phyloP scores from a whole-genome alignment of 805 yeast species.

The Danielozyma ontarioensis region DNA sequence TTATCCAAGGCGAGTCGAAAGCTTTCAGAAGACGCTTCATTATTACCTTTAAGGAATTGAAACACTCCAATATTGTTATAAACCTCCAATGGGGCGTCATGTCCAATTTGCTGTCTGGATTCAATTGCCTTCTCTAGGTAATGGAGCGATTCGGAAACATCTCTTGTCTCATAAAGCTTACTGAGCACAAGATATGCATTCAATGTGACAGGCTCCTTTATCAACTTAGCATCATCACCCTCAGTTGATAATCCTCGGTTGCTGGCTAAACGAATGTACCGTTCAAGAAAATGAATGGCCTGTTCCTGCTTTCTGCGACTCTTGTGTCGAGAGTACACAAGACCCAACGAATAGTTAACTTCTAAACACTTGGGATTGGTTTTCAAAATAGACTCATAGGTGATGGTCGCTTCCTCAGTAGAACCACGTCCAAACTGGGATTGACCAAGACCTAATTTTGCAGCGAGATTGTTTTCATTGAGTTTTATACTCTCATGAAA shows the following conservation, averaged over 20 bases:
- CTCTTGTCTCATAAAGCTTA: constrained; percentile 61
- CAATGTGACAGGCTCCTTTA: constrained; percentile 52
- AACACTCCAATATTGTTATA: constrained; percentile 84
- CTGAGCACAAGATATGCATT: constrained; percentile 69
- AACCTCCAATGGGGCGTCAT: constrained; percentile 53
- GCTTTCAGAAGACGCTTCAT: constrained; percentile 49
- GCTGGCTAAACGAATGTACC: constrained; percentile 59
- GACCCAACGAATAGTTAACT: constrained; percentile 70
- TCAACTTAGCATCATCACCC: constrained; percentile 17
- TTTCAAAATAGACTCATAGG: constrained; percentile 72
- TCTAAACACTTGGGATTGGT: constrained; percentile 67
- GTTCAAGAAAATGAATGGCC: constrained; percentile 63
- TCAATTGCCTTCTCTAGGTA: constrained; percentile 60
- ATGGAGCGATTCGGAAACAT: constrained; percentile 60
- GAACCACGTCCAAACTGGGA: constrained; percentile 72
- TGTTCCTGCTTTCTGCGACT: constrained; percentile 38
- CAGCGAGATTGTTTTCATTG: constrained; percentile 59
- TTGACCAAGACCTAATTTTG: constrained; percentile 82
- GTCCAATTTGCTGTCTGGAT: constrained; percentile 34
- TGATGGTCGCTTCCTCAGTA: constrained; percentile 76
- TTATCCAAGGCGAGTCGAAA: constrained; percentile 48
- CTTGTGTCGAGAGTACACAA: constrained; percentile 55
- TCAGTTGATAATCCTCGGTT: constrained; percentile 35
- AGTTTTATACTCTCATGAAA: constrained; percentile 68
- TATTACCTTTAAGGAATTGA: constrained; percentile 60